Percentiles rank a stretch among this genome's conserved stretches.
These are phyloP conservation scores for Onygenales sp. DNA, from an alignment of 2,329 filamentous ascomycete genomes.

Conservation along the genomic window DNA sequence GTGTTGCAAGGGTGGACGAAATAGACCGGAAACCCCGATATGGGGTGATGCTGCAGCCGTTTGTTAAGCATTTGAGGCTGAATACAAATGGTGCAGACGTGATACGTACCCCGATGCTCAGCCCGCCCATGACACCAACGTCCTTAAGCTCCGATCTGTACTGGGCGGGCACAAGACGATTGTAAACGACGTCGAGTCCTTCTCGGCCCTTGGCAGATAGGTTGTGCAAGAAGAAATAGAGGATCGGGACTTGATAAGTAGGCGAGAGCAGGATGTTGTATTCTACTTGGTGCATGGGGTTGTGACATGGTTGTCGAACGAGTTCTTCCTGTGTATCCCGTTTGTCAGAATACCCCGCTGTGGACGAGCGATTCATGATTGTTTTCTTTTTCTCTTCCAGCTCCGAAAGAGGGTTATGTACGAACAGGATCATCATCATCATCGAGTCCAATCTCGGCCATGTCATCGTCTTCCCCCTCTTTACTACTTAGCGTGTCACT, in stretches of 20 bases:
- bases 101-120: conserved; percentile 63
- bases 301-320: conserved; percentile 19
- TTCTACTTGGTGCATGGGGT: conserved; percentile 43
- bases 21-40: conserved; percentile 67
- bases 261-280: conserved; percentile 70
- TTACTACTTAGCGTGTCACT: not conserved
- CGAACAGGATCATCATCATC: conserved; percentile 3
- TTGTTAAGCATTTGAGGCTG: conserved; percentile 16
- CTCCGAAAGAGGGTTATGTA: conserved; percentile 4
- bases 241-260: conserved; percentile 63
- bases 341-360: conserved; percentile 21
- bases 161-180: conserved; percentile 57
- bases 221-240: conserved; percentile 63
- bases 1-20: conserved; percentile 92
- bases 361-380: conserved; percentile 5
- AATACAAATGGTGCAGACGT: conserved; percentile 6
- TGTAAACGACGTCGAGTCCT: conserved; percentile 56
- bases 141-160: conserved; percentile 53
- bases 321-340: conserved; percentile 31
- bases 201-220: conserved; percentile 40
- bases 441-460: not conserved
- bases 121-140: conserved; percentile 58
- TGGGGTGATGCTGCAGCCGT: conserved; percentile 62
- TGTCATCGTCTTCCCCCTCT: not conserved
- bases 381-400: not conserved